phyloP scores from a whole-genome alignment of 1,284 basidiomycete genomes.

The Omphalotus olearius region DNA sequence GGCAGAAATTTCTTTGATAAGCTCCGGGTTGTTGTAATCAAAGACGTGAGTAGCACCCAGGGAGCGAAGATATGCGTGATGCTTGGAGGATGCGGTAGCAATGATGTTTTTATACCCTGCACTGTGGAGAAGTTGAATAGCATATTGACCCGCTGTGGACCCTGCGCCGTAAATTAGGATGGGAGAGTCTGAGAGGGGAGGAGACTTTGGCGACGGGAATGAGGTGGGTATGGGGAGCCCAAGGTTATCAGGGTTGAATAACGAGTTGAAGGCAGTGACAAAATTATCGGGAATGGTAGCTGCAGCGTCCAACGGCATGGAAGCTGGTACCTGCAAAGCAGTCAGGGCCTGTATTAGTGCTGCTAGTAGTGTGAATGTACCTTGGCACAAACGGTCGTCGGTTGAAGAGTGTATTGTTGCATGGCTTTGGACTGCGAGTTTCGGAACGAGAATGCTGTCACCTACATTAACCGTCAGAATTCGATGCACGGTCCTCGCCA shows the following conservation, averaged over 20 bases:
- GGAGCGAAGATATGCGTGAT: conserved; percentile 41
- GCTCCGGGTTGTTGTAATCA: conserved; percentile 45
- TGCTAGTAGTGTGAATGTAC: conserved; percentile 22
- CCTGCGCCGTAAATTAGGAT: conserved; percentile 56
- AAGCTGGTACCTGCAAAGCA: conserved; percentile 36
- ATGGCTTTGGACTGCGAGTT: conserved; percentile 30
- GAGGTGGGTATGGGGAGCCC: conserved; percentile 34
- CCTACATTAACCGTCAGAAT: conserved; percentile 23
- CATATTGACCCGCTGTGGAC: conserved; percentile 50
- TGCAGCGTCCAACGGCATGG: conserved; percentile 34
- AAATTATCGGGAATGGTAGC: conserved; percentile 51
- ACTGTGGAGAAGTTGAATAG: conserved; percentile 48
- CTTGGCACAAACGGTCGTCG: conserved; percentile 35
- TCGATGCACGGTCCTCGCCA: background rate
- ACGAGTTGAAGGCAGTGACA: conserved; percentile 41
- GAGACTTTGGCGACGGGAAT: conserved; percentile 30
- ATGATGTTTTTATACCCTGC: conserved; percentile 50
- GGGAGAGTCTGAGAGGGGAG: conserved; percentile 29
- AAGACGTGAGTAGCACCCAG: conserved; percentile 46
- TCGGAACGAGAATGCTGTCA: conserved; percentile 31
- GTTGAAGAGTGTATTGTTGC: conserved; percentile 39
- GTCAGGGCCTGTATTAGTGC: background rate
- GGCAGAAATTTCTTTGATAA: conserved; percentile 34
- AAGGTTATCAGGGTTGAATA: conserved; percentile 38
- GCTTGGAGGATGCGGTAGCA: conserved; percentile 38